phyloP scores from a whole-genome alignment of 2,329 filamentous ascomycete genomes.

The Juglanconis oblonga region DNA sequence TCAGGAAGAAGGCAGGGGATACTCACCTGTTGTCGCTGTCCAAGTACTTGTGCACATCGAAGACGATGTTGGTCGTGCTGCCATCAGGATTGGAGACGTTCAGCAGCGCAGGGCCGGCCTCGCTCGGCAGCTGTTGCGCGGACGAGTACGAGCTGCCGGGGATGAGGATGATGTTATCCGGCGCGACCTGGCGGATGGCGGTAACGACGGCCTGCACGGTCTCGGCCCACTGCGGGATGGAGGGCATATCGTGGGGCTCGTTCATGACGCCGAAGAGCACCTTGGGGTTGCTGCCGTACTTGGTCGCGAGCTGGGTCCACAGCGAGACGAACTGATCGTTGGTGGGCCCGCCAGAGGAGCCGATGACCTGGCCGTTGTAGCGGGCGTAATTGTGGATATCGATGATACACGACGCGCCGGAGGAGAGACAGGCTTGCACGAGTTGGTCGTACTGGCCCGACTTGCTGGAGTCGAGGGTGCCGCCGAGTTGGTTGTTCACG shows the following conservation, averaged over 20 bases:
- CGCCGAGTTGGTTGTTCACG: slow-evolving; percentile 39
- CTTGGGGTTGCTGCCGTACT: slow-evolving; percentile 51
- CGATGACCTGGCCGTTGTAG: slow-evolving; percentile 60
- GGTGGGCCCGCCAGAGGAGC: slow-evolving; percentile 60
- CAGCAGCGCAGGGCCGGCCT: slow-evolving; percentile 47
- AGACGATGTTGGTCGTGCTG: slow-evolving; percentile 47
- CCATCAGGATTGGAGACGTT: slow-evolving; percentile 56
- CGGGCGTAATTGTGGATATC: slow-evolving; percentile 41
- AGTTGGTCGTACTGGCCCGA: slow-evolving; percentile 44
- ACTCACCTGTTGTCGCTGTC: slow-evolving; percentile 47
- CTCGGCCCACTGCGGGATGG: slow-evolving; percentile 54
- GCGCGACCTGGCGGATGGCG: slow-evolving; percentile 62
- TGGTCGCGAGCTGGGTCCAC: slow-evolving; percentile 55
- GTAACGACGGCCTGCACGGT: slow-evolving; percentile 61
- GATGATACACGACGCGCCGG: slow-evolving; percentile 47
- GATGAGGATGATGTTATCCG: slow-evolving; percentile 57
- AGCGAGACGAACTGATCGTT: slow-evolving; percentile 59
- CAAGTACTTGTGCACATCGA: slow-evolving; percentile 60
- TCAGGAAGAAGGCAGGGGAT: too few relatives aligned
- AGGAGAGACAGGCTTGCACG: slow-evolving; percentile 45
- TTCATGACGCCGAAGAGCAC: slow-evolving; percentile 25
- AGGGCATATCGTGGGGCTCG: slow-evolving; percentile 26
- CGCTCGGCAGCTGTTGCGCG: slow-evolving; percentile 43
- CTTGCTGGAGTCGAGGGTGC: slow-evolving; percentile 38
- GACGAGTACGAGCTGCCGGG: slow-evolving; percentile 51